Evolutionary conservation across 2,329 filamentous ascomycete genomes (phyloP).

Genomic region (Ophiocordyceps unilateralis): DNA sequence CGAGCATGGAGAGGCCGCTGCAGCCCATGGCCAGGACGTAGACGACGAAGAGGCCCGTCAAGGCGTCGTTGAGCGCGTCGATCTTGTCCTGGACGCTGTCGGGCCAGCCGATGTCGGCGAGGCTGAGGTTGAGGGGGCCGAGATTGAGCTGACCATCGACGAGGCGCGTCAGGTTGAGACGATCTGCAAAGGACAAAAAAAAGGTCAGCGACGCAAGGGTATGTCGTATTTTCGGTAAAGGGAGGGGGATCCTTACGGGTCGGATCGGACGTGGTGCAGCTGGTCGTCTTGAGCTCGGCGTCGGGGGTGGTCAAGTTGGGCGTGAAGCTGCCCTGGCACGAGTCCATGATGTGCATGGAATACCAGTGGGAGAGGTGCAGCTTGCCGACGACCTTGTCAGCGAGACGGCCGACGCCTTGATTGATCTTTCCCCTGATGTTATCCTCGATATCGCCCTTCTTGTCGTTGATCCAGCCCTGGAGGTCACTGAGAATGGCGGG

Average conservation of each 20-base stretch:
- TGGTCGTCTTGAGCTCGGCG: slow-evolving; percentile 23
- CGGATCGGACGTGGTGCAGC: slow-evolving; percentile 23
- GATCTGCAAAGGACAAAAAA: slow-evolving; percentile 9
- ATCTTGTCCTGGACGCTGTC: slow-evolving; percentile 27
- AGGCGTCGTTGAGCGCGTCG: slow-evolving; percentile 28
- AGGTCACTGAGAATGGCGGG: slow-evolving; percentile 12
- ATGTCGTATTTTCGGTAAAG: too few species aligned
- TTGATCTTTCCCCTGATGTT: slow-evolving; percentile 21
- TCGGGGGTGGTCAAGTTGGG: slow-evolving; percentile 22
- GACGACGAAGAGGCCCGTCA: slow-evolving; percentile 30
- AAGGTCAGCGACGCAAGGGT: neutral
- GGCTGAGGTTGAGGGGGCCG: slow-evolving; percentile 26
- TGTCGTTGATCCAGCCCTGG: slow-evolving; percentile 12
- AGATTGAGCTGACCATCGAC: slow-evolving; percentile 27
- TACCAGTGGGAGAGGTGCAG: slow-evolving; percentile 34
- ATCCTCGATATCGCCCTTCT: slow-evolving; percentile 17
- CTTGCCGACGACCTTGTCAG: slow-evolving; percentile 21
- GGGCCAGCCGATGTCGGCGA: slow-evolving; percentile 27
- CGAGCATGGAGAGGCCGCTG: slow-evolving; percentile 25
- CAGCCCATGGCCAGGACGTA: slow-evolving; percentile 26
- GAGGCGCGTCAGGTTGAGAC: slow-evolving; percentile 28
- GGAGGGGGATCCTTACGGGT: slow-evolving; percentile 15
- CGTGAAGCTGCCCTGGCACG: slow-evolving; percentile 27
- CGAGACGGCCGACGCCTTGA: slow-evolving; percentile 20
- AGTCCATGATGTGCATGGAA: slow-evolving; percentile 29